Base-by-base conservation (phyloP, 2,329 filamentous ascomycete genomes). In the Penicillium olsonii region DNA sequence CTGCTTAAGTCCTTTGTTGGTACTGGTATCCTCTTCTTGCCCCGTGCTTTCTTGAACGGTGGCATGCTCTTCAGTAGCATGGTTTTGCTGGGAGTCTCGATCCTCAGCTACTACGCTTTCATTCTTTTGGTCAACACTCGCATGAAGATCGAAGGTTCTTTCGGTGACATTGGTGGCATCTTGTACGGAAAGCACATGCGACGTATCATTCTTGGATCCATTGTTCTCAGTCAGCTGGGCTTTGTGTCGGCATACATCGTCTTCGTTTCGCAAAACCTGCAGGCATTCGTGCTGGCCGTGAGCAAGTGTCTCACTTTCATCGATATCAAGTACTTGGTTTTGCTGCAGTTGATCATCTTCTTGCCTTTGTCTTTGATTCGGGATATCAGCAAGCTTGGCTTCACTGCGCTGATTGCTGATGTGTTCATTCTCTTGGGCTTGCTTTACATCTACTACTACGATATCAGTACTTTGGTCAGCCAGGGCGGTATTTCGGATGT, bases 1-100 rank as follows among this genome's bases (percentile, higher is more conserved):
- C 78, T 99, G 35, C 84, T 99, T 58, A 99, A 99, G 76, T 97
- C 92, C 0, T 99, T 99, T 67, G 94, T 99, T 40, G 94, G 95
- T 17, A 99, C 94, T 0, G 92, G 92, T 48, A 92, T 97, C 8
- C 78, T 97, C 14, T 97, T 97, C 75, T 76, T 97, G 27, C 92
- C 92, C 0, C 85, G 91, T 40, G 92, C 94, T 4, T 99, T 94
- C 67, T 81, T 96, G 56, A 99, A 96, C 64, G 94, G 94, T 45
- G 94, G 94, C 50, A 97, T 99, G 92, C 75, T 96, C 14, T 99
- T 99, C 72, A 96, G 91, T 63, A 96, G 95, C 66, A 57, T 95
- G 43, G 88, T 99, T 14, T 82, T 99, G n/a, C 77, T 99, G 18
- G 82, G 80, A 33, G 90, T 99, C 14, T 92, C 94, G 6, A 77